Base-by-base conservation (phyloP, 108 stramenopile species). In the Discostella pseudostelligera region DNA sequence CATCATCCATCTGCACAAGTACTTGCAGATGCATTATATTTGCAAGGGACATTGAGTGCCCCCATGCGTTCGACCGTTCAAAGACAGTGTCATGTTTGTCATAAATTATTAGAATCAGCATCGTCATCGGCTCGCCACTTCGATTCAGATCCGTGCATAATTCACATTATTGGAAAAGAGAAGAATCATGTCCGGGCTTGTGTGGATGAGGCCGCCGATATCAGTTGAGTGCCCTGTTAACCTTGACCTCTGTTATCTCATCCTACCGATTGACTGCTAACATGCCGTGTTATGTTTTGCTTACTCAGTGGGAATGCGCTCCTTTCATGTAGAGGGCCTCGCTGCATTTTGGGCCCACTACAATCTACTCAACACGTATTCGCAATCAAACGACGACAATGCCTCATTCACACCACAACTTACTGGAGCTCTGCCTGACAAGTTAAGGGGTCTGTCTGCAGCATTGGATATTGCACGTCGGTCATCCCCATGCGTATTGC, bases 401-500 rank as follows among this genome's bases (percentile, higher is more conserved):
- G 50, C 63, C 22, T 70, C 79, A 1, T 26, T 80, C 43, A 76
- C 70, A 48, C 35, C 29, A 11, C 32, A 19, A 3, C 55, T 81
- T 17, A 81, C 75, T 0, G 85, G 88, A 14, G 80, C 72, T 17
- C 59, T 90, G 12, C 39, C 70, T 8, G 89, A 94, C 53, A 84
- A 94, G 62, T 44, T 90, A 16, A 49, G 68, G 19, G 89, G 92
- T 19, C 67, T 88, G 16, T 54, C 84, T 5, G 74, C 76, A 43
- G 83, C 88, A 28, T 62, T 90, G 29, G 78, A 84, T 16, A 49
- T 84, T 56, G 89, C 83, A 48, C 47, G 43, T 25, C 40, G 20
- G 32, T 75, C 39, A 58, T 81, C 53, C 37, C 92, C 92, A 8
- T 87, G 86, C 68, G 70, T 94, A 0, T 65, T 94, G 54, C 85